phyloP scores from a whole-genome alignment of 2,329 filamentous ascomycete genomes.

The Aureobasidium sp. region DNA sequence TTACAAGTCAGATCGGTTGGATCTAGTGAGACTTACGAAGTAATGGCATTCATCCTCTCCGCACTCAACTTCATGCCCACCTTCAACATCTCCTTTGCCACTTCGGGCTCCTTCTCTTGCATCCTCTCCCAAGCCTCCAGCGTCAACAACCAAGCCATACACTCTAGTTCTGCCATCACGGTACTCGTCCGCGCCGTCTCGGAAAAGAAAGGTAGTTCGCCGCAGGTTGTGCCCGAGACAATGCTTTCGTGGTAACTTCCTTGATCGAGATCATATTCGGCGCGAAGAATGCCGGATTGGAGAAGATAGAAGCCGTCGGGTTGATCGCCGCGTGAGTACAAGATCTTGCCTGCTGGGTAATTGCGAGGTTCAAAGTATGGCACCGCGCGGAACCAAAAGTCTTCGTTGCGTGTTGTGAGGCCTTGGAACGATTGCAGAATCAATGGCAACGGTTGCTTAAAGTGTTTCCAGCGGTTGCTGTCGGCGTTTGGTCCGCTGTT shows the following conservation, averaged over 20 bases:
- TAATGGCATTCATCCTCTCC: constrained; percentile 76
- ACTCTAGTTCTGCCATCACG: constrained; percentile 73
- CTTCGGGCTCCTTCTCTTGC: constrained; percentile 64
- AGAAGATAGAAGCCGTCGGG: constrained; percentile 85
- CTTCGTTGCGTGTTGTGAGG: constrained; percentile 76
- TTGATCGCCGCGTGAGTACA: constrained; percentile 69
- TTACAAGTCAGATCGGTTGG: not conserved
- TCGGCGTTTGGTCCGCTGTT: not conserved
- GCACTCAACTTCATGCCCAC: constrained; percentile 90
- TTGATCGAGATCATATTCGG: constrained; percentile 86
- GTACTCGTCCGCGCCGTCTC: constrained; percentile 83
- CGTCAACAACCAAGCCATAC: constrained; percentile 75
- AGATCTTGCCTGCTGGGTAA: constrained; percentile 59
- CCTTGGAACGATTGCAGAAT: constrained; percentile 95
- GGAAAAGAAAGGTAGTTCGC: constrained; percentile 92
- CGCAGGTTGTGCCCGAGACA: constrained; percentile 87
- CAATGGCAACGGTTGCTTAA: constrained; percentile 82
- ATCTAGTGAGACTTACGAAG: constrained; percentile 41
- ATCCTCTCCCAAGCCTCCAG: constrained; percentile 63
- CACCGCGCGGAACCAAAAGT: constrained; percentile 84
- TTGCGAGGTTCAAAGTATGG: constrained; percentile 67
- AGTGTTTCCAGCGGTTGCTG: constrained; percentile 63
- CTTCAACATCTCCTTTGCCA: constrained; percentile 75
- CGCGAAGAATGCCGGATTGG: constrained; percentile 79
- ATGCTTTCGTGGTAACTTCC: constrained; percentile 86